Evolutionary conservation across 176 grass and related monocot genomes (phyloP).

Genomic region (Elaeis guineensis): DNA sequence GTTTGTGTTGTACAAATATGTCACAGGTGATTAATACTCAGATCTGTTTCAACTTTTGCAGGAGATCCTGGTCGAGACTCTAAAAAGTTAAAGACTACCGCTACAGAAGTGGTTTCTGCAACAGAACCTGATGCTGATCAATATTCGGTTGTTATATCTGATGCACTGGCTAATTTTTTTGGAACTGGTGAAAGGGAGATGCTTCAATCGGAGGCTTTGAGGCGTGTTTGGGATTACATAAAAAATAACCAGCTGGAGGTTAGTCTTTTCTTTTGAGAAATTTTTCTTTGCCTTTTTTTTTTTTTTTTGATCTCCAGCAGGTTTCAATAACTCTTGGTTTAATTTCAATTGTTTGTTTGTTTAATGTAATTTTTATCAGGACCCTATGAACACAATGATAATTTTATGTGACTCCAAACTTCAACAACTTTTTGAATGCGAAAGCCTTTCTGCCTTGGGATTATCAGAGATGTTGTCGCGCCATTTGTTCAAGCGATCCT

Average conservation of each 20-base stretch:
- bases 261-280: slow-evolving; percentile 2
- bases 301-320: no score
- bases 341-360: not conserved
- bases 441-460: slow-evolving; percentile 51
- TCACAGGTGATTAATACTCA: not conserved
- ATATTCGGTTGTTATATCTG: slow-evolving; percentile 50
- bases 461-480: slow-evolving; percentile 64
- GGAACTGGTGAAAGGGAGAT: slow-evolving; percentile 79
- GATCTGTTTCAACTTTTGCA: slow-evolving; percentile 38
- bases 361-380: slow-evolving; percentile 34
- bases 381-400: slow-evolving; percentile 54
- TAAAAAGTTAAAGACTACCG: slow-evolving; percentile 57
- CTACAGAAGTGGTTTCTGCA: slow-evolving; percentile 34
- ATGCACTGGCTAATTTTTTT: slow-evolving; percentile 75
- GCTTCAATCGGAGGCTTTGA: slow-evolving; percentile 59
- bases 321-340: no score
- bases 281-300: no score
- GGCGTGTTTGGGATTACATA: slow-evolving; percentile 88
- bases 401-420: slow-evolving; percentile 74
- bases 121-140: slow-evolving; percentile 34
- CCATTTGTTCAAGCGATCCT: slow-evolving; percentile 56
- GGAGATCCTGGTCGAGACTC: slow-evolving; percentile 45
- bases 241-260: slow-evolving; percentile 92
- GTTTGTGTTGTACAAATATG: no score
- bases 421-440: slow-evolving; percentile 79